Evolutionary conservation across 148 eudicot species (phyloP), one percentile per base, ranked within the genome.

Genomic region (Arctostaphylos glauca): DNA sequence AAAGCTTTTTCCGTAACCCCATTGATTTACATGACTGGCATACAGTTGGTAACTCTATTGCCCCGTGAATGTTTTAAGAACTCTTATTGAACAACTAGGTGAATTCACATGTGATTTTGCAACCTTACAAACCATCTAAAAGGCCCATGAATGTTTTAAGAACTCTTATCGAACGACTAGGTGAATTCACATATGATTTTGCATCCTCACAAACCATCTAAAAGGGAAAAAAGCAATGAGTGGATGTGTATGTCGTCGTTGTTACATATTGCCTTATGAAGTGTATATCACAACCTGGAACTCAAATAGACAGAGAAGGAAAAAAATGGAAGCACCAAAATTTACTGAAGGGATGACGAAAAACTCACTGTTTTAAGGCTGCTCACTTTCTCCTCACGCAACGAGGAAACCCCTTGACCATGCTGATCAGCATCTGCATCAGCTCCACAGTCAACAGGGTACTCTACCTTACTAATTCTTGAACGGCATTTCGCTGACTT

Each of bases 311-410:
- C 21, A 38, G n/a, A 68, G 38, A 41, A 16, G 4, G 6, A 70
- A n/a, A 18, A 70, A 77, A 31, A 54, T 13, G 14, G 8, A 23
- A 52, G 21, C 53, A 16, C 19, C 47, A 67, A 56, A 76, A 31
- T 43, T 48, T 15, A 50, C 13, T 76, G 41, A 86, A 84, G 56
- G 75, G 75, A 44, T 38, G 15, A 55, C 4, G 47, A 59, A 81
- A 19, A 86, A 89, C 99, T 92, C 84, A 97, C 99, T 66, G 97
- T 94, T 87, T 92, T 94, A 79, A 97, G 93, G 88, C 97, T 94
- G 94, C 96, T 93, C 78, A 97, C 97, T 93, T 97, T 97, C 81
- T 97, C 99, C 90, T 97, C 99, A 31, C 98, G 94, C 10, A 96
- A 89, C 38, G 94, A 87, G 49, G 94, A 84, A 76, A 87, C 80